Evolutionary conservation across 805 yeast genomes (phyloP), one percentile per base, ranked within the genome.

Genomic region (Diddensiella santjacobensis): DNA sequence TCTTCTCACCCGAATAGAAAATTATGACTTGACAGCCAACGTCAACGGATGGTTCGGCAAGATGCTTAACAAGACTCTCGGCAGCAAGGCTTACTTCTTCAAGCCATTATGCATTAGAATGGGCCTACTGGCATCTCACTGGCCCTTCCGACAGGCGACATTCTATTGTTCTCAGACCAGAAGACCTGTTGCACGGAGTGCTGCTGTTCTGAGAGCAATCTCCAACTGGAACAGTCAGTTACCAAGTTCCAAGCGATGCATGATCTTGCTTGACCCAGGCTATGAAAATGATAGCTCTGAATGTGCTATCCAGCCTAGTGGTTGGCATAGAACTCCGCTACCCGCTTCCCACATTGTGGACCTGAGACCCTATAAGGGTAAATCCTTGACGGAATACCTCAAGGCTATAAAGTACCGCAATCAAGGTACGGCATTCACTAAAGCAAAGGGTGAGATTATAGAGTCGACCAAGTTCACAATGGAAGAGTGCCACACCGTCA

Each of bases 91-190:
- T 1, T 35, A 19, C 40, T 55, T 47, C 2, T 56, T 57, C 47
- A 64, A 66, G 53, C 53, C 69, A 8, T 51, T 70, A 13, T 63
- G 69, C 33, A 63, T 71, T n/a, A 62, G 71, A 17, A 56, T 71
- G 60, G 75, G 75, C 1, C 59, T 71, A 18, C 47, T 71, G 22
- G 75, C 71, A 1, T 70, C 71, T 44, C 75, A 71, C 54, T 71
- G 75, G 76, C 76, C 76, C 10, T 71, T 71, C 55, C 59, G 71
- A 6, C 66, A 71, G 49, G 56, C 72, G 4, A 66, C 68, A 22
- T 67, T 70, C 50, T 72, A 65, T 51, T 65, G 71, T 18, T 55
- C 70, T n/a, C 62, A 67, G 11, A 64, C 73, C 3, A 64, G 59
- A 46, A 63, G 66, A 47, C 74, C 75, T 2, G 67, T 70, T 13